Percentiles rank a stretch among this genome's conserved stretches.
phyloP scores from a whole-genome alignment of 2,329 filamentous ascomycete species.

The Cladosporium halotolerans region DNA sequence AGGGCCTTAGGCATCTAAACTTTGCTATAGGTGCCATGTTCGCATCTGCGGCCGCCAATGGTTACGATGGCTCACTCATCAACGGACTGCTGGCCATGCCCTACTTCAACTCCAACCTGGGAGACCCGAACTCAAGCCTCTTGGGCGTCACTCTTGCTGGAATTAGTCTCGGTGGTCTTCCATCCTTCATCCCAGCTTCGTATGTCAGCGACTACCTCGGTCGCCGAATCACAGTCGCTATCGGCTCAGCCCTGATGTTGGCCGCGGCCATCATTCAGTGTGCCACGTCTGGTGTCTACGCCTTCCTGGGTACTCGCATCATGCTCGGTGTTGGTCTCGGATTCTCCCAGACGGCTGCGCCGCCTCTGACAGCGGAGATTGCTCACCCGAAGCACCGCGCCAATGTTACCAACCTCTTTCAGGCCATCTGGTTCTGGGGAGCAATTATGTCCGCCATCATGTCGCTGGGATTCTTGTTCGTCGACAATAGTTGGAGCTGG shows the following conservation, averaged over 20 bases:
- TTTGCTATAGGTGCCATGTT: slow-evolving; percentile 18
- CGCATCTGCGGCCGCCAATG: slow-evolving; percentile 22
- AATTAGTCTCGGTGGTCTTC: slow-evolving; percentile 23
- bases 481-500: slow-evolving; percentile 22
- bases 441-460: slow-evolving; percentile 21
- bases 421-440: slow-evolving; percentile 21
- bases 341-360: slow-evolving; percentile 14
- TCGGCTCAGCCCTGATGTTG: slow-evolving; percentile 43
- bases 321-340: slow-evolving; percentile 18
- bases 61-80: slow-evolving; percentile 27
- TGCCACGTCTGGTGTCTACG: slow-evolving; percentile 23
- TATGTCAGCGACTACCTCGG: slow-evolving; percentile 23
- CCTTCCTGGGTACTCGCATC: slow-evolving; percentile 19
- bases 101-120: slow-evolving; percentile 22
- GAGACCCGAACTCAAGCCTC: slow-evolving; percentile 21
- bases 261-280: slow-evolving; percentile 33
- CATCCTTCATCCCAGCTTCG: slow-evolving; percentile 21
- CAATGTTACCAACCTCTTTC: slow-evolving; percentile 18
- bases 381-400: slow-evolving; percentile 18
- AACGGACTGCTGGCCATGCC: slow-evolving; percentile 25
- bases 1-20: slow-evolving; percentile 17
- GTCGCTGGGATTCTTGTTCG: slow-evolving; percentile 19
- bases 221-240: slow-evolving; percentile 22
- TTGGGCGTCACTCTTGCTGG: slow-evolving; percentile 25
- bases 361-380: slow-evolving; percentile 17